Base-by-base conservation (phyloP, 2,329 filamentous ascomycete species). In the Berkeleyomyces rouxiae region DNA sequence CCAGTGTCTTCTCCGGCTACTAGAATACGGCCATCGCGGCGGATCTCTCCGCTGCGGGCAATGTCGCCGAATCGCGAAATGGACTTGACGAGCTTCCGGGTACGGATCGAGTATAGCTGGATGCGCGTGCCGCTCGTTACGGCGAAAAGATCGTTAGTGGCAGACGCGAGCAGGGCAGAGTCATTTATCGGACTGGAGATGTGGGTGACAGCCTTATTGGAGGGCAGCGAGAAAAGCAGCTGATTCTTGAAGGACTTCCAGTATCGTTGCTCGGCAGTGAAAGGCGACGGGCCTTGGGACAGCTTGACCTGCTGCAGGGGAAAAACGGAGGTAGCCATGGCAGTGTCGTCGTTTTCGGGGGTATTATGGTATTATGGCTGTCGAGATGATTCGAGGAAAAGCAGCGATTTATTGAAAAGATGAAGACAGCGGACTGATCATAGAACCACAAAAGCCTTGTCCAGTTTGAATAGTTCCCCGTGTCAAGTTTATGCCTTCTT, bases 241-340 rank as follows among this genome's bases (percentile, higher is more conserved):
- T 91, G 88, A 68, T 91, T 93, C 75, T 89, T 90, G 78, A 99
- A 99, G 10, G 87, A 86, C 71, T 87, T 87, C 95, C 95, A 99
- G 79, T 97, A 97, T 67, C 86, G 82, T 76, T 97, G 91, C 77
- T 99, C 93, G 40, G 91, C 86, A 4, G 92, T 96, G 58, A 92
- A 76, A 61, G 89, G 86, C 47, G 87, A 85, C 63, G 90, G 90
- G 59, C 89, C 88, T 66, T 87, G 82, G 63, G 92, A 85, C 71
- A 95, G 82, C 79, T 90, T 95, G 71, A 95, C 77, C 73, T 86
- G 86, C 72, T 85, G 84, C 67, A 95, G 77, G 65, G 88, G 87
- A 73, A 84, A 82, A 70, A 95, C 88, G 76, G 90, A 85, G 70
- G 90, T 88, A 69, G 91, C 90, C 90, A 96, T 96, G 71, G 67